Conservation (phyloP, 805 yeast genomes). For the Kuraishia hungarica region DNA sequence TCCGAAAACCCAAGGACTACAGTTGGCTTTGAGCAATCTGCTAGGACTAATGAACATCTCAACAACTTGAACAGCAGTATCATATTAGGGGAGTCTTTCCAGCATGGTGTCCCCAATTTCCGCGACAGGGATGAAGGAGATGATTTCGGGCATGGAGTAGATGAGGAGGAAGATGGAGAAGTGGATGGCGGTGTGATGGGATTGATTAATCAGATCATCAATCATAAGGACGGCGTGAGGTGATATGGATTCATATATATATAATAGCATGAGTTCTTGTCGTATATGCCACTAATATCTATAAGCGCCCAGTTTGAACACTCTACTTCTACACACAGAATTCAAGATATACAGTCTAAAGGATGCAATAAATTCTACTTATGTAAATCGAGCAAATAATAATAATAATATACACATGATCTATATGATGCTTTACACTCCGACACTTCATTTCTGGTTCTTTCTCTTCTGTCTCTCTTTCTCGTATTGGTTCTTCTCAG, state of each 20-base stretch:
- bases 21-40: background rate
- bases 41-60: constrained; percentile 3
- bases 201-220: constrained; percentile 72
- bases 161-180: constrained; percentile 20
- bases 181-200: constrained; percentile 60
- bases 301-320: background rate
- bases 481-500: constrained; percentile 88
- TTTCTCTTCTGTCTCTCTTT: constrained; percentile 68
- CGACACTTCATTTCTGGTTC: constrained; percentile 20
- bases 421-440: background rate
- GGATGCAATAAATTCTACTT: background rate
- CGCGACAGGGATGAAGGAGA: constrained; percentile 24
- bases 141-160: constrained; percentile 23
- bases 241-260: background rate
- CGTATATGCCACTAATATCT: background rate
- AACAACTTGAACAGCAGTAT: constrained; percentile 20
- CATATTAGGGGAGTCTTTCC: constrained; percentile 35
- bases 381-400: background rate
- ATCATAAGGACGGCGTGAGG: constrained; percentile 24
- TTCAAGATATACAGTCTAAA: no score
- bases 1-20: background rate
- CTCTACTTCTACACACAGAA: no score
- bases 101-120: constrained; percentile 25
- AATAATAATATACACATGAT: background rate
- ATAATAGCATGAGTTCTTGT: background rate